Evolutionary conservation across 2,329 filamentous ascomycete genomes (phyloP).

Genomic region (Sarocladiaceae sp.): DNA sequence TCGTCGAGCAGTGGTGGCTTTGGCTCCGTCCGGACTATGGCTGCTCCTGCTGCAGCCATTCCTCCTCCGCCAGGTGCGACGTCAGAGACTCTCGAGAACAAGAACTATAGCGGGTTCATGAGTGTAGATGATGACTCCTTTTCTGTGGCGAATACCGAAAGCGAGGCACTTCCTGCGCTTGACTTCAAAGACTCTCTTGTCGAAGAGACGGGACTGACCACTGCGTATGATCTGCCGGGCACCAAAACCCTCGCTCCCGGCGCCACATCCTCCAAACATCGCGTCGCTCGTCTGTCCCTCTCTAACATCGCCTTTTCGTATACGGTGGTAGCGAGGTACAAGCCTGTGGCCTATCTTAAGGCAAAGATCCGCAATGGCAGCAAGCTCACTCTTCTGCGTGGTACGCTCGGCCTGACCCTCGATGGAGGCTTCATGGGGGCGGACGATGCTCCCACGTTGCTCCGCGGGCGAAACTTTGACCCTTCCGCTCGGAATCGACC

Average conservation of each 20-base stretch:
- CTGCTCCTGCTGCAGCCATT: neutral
- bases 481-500: constrained; percentile 56
- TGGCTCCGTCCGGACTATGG: neutral
- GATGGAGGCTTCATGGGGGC: constrained; percentile 60
- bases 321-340: constrained; percentile 57
- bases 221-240: constrained; percentile 57
- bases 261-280: constrained; percentile 50
- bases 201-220: constrained; percentile 56
- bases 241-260: constrained; percentile 52
- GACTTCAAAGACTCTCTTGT: constrained; percentile 44
- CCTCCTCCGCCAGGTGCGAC: neutral
- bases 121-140: neutral
- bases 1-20: neutral
- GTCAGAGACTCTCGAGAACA: neutral
- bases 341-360: constrained; percentile 55
- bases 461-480: constrained; percentile 46
- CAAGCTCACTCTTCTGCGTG: constrained; percentile 51
- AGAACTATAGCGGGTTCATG: neutral
- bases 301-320: constrained; percentile 49
- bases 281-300: constrained; percentile 52
- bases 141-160: neutral
- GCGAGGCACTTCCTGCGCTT: constrained; percentile 12
- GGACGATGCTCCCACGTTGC: constrained; percentile 50
- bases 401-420: constrained; percentile 54
- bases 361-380: constrained; percentile 53